These are phyloP conservation scores for Psidium guajava DNA, from an alignment of 345 rosid genomes.

Conservation along the genomic window DNA sequence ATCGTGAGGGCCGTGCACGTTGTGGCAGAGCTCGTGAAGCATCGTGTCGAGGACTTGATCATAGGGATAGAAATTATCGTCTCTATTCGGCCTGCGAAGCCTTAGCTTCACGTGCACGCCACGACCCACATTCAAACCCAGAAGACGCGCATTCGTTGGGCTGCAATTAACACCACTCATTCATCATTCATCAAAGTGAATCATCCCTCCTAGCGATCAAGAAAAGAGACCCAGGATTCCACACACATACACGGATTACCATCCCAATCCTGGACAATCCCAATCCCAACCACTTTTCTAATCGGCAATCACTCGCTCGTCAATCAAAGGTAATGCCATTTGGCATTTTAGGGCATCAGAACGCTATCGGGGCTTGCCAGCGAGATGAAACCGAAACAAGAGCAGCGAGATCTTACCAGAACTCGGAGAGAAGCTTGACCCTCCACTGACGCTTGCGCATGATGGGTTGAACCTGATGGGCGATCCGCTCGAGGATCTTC, in stretches of 20 bases:
- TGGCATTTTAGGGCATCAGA: not conserved
- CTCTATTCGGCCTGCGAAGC: slow-evolving; percentile 62
- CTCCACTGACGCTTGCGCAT: slow-evolving; percentile 50
- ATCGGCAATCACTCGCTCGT: not conserved
- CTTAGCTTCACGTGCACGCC: slow-evolving; percentile 70
- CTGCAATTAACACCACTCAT: slow-evolving; percentile 16
- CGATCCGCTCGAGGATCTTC: slow-evolving; percentile 52
- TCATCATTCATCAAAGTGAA: not conserved
- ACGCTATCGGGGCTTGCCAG: not conserved
- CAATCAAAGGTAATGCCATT: not conserved
- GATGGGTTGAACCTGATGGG: slow-evolving; percentile 56
- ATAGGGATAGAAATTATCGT: slow-evolving; percentile 51
- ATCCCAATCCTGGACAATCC: not conserved
- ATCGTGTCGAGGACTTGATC: slow-evolving; percentile 77
- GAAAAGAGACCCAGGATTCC: not conserved
- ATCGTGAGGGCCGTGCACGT: slow-evolving; percentile 74
- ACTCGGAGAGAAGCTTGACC: slow-evolving; percentile 45
- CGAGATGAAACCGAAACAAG: not conserved
- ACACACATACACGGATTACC: not conserved
- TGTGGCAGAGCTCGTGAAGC: slow-evolving; percentile 97
- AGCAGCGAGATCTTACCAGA: slow-evolving; percentile 17
- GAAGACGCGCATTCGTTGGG: slow-evolving; percentile 52
- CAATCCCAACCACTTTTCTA: not conserved
- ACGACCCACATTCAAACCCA: slow-evolving; percentile 69
- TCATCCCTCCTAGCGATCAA: not conserved